These are phyloP conservation scores for Fusarium pseudocircinatum DNA, from an alignment of 2,329 filamentous ascomycete genomes.

Conservation along the genomic window DNA sequence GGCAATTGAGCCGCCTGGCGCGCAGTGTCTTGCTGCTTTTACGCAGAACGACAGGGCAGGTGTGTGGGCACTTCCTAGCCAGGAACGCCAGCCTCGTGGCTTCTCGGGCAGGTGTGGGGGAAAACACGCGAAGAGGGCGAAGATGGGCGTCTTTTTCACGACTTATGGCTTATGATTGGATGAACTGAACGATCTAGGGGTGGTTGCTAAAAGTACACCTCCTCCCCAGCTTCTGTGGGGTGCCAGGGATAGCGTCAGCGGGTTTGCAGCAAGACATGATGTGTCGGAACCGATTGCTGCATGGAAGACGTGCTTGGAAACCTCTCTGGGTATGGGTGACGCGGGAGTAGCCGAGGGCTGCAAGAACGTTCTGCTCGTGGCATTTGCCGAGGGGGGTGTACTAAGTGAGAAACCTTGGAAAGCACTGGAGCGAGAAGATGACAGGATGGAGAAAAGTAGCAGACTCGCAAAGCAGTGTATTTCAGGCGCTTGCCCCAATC, in stretches of 20 bases:
- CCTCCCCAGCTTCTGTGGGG: constrained; percentile 45
- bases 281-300: constrained; percentile 37
- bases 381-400: constrained; percentile 34
- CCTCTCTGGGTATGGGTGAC: constrained; percentile 32
- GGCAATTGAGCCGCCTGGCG: constrained; percentile 51
- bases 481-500: constrained; percentile 48
- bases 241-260: constrained; percentile 36
- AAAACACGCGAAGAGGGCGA: constrained; percentile 19
- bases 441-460: constrained; percentile 27
- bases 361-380: constrained; percentile 28
- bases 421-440: constrained; percentile 30
- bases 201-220: constrained; percentile 58
- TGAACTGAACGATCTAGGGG: constrained; percentile 46
- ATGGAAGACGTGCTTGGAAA: constrained; percentile 30
- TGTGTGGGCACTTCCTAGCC: constrained; percentile 40
- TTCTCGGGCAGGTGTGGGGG: constrained; percentile 41
- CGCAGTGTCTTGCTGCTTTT: constrained; percentile 56
- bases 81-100: constrained; percentile 42
- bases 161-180: constrained; percentile 67
- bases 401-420: constrained; percentile 30
- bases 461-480: constrained; percentile 36
- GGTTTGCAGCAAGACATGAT: constrained; percentile 35
- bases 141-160: constrained; percentile 54
- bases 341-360: constrained; percentile 43
- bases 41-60: constrained; percentile 38